These are phyloP conservation scores for Ilyonectria robusta DNA, from an alignment of 2,329 filamentous ascomycete species.

Conservation along the genomic window DNA sequence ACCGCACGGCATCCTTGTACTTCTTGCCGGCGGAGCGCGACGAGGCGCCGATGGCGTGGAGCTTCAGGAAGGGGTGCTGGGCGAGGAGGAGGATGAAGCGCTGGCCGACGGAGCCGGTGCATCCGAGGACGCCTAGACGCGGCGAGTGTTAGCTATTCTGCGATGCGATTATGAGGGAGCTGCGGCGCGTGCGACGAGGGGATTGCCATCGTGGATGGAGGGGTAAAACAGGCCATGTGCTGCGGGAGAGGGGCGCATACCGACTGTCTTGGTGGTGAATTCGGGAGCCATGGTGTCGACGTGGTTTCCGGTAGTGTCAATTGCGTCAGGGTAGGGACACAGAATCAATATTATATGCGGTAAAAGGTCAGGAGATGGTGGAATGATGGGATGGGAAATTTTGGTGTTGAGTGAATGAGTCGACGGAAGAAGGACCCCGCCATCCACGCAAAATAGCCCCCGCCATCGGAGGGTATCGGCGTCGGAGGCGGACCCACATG, in stretches of 20 bases:
- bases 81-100: conserved; percentile 94
- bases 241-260: conserved; percentile 53
- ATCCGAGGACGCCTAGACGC: conserved; percentile 81
- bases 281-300: conserved; percentile 52
- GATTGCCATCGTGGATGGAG: conserved; percentile 31
- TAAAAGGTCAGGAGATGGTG: neutral
- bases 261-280: conserved; percentile 72
- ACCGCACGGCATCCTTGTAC: conserved; percentile 93
- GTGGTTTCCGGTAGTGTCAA: neutral
- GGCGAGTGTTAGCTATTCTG: conserved; percentile 27
- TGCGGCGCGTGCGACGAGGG: conserved; percentile 11
- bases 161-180: neutral
- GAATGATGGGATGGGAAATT: conserved; percentile 30
- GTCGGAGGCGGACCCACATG: conserved; percentile 27
- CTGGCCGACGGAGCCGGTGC: conserved; percentile 94
- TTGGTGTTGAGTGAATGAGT: conserved; percentile 42
- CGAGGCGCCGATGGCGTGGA: conserved; percentile 92
- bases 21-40: conserved; percentile 91
- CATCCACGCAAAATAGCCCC: conserved; percentile 42
- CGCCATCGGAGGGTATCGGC: conserved; percentile 51
- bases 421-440: conserved; percentile 45
- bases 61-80: conserved; percentile 86
- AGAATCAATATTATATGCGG: neutral
- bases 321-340: neutral
- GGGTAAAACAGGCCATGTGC: conserved; percentile 20